phyloP scores from a whole-genome alignment of 768 basidiomycete species.

The Dentipellis fragilis region DNA sequence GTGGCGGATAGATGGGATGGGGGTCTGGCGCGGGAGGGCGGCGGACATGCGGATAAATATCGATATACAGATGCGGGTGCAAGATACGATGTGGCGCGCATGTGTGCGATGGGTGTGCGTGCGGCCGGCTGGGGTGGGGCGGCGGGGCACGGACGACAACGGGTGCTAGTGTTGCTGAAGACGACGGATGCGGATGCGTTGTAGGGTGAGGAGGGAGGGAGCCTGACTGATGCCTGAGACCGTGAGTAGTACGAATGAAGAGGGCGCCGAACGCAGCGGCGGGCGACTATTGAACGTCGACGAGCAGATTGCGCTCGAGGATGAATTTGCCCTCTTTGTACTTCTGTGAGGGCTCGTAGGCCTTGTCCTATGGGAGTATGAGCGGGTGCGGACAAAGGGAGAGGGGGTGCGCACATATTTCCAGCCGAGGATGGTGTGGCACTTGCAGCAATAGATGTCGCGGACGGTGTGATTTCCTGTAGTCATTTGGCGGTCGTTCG shows the following conservation, averaged over 20 bases:
- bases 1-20: neutral
- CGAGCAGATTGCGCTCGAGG: conserved; percentile 85
- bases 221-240: conserved; percentile 7
- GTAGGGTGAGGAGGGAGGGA: conserved; percentile 7
- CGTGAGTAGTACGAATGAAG: neutral
- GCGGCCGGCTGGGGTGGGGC: neutral
- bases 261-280: conserved; percentile 5
- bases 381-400: conserved; percentile 1
- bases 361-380: conserved; percentile 58
- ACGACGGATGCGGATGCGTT: conserved; percentile 1
- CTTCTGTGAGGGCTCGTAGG: conserved; percentile 83
- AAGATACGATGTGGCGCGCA: conserved; percentile 5
- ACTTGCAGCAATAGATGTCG: conserved; percentile 91
- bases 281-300: conserved; percentile 63
- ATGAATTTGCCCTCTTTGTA: conserved; percentile 99
- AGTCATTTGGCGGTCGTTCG: conserved; percentile 90
- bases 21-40: neutral
- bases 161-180: neutral
- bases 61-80: conserved; percentile 9
- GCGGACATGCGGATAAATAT: conserved; percentile 2
- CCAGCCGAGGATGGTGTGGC: conserved; percentile 83
- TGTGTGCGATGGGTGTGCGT: conserved; percentile 1
- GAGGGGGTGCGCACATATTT: conserved; percentile 72
- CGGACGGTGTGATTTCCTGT: conserved; percentile 95
- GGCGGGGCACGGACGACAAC: neutral